Evolutionary conservation across 768 basidiomycete species (phyloP).

Genomic region (Clitopilus passeckerianus): DNA sequence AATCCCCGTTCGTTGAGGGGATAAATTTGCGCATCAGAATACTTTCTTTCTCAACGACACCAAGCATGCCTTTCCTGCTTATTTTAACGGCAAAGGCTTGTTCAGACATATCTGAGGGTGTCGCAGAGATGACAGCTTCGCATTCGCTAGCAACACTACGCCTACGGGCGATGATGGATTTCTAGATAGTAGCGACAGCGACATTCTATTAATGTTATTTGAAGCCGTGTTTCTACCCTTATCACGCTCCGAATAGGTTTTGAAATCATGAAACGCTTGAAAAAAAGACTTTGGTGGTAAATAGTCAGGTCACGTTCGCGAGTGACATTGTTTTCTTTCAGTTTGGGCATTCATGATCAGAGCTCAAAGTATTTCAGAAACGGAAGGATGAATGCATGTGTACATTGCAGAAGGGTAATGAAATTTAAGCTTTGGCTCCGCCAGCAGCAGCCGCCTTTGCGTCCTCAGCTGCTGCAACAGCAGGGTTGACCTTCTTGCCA

Average conservation of each 20-base stretch:
- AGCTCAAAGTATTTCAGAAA: conserved; percentile 1
- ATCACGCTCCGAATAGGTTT: not conserved
- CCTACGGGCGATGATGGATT: conserved; percentile 58
- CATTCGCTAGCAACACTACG: conserved; percentile 76
- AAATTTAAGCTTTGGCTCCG: conserved; percentile 47
- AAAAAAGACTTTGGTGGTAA: no score
- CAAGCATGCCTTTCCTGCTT: conserved; percentile 16
- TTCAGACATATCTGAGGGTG: conserved; percentile 24
- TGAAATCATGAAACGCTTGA: no score
- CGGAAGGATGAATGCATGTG: conserved; percentile 15
- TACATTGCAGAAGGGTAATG: conserved; percentile 5
- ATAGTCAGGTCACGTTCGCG: no score
- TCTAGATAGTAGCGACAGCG: conserved; percentile 74
- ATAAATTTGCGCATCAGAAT: not conserved
- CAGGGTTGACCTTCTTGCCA: conserved; percentile 94
- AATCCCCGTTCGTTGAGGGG: conserved; percentile 3
- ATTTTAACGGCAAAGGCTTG: conserved; percentile 24
- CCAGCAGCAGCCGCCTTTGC: conserved; percentile 56
- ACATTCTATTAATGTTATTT: conserved; percentile 24
- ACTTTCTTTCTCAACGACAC: conserved; percentile 7
- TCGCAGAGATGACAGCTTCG: conserved; percentile 55
- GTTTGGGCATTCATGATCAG: no score
- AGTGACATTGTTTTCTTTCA: no score
- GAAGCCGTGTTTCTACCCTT: not conserved
- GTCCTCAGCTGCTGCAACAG: conserved; percentile 89